phyloP scores from a whole-genome alignment of 2,329 filamentous ascomycete species.

The Didymella exigua region DNA sequence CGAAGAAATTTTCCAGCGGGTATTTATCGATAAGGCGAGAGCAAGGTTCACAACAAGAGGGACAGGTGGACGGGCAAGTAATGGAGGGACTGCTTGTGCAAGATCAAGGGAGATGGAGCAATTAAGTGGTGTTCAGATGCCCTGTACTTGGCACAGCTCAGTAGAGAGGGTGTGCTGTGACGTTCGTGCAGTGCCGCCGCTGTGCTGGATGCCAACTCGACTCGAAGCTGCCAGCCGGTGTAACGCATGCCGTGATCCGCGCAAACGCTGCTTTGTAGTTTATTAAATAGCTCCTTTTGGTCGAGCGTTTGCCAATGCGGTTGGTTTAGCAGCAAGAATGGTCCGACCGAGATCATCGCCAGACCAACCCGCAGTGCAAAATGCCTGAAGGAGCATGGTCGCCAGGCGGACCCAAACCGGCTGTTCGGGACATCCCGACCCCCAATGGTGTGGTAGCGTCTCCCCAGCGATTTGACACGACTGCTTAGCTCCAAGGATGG shows the following conservation, averaged over 20 bases:
- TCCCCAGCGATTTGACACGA: constrained; percentile 22
- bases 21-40: constrained; percentile 41
- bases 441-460: constrained; percentile 32
- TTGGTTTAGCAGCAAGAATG: constrained; percentile 24
- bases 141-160: constrained; percentile 41
- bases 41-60: neutral
- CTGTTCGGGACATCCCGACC: constrained; percentile 26
- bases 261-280: constrained; percentile 28
- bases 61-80: constrained; percentile 2
- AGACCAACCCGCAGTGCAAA: constrained; percentile 20
- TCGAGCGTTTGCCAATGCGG: constrained; percentile 28
- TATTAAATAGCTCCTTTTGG: constrained; percentile 22
- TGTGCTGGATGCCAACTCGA: constrained; percentile 29
- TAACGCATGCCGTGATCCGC: constrained; percentile 33
- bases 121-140: constrained; percentile 35
- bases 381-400: constrained; percentile 26
- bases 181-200: constrained; percentile 31
- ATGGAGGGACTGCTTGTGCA: constrained; percentile 1
- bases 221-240: constrained; percentile 30
- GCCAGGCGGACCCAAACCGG: constrained; percentile 25
- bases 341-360: constrained; percentile 29
- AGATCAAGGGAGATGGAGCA: constrained; percentile 23
- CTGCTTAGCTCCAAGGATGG: constrained; percentile 5
- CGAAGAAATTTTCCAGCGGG: constrained; percentile 23
- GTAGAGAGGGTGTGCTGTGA: constrained; percentile 30